These are phyloP conservation scores for Skeletonema marinoi DNA, from an alignment of 108 stramenopile species.

Conservation along the genomic window DNA sequence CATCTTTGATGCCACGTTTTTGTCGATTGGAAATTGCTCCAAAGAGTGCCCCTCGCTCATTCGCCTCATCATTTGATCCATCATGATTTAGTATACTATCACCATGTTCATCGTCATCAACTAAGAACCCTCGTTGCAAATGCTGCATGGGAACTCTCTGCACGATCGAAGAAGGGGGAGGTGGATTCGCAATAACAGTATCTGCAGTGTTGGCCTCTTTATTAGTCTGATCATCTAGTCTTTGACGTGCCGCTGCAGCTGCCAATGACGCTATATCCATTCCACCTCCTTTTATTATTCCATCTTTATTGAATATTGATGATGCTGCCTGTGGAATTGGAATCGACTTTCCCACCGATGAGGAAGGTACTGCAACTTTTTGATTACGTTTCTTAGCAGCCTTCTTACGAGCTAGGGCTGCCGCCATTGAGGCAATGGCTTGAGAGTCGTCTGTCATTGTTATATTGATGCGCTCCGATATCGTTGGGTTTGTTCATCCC, in stretches of 20 bases:
- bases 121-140: no score
- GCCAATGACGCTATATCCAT: neutral
- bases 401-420: conserved; percentile 1
- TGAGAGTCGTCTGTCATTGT: neutral
- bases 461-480: neutral
- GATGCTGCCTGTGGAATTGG: neutral
- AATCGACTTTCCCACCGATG: neutral
- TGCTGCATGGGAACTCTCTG: no score
- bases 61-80: no score
- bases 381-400: neutral
- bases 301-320: neutral
- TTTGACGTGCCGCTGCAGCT: neutral
- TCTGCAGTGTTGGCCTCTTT: neutral
- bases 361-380: neutral
- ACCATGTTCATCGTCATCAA: no score
- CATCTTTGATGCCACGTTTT: no score
- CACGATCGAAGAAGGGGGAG: no score
- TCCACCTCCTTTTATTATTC: neutral
- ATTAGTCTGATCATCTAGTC: neutral
- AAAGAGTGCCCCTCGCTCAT: no score
- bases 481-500: no score
- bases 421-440: neutral
- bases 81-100: no score
- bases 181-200: neutral
- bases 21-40: no score